phyloP scores from a whole-genome alignment of 345 rosid species.

The Pelargonium nanum region DNA sequence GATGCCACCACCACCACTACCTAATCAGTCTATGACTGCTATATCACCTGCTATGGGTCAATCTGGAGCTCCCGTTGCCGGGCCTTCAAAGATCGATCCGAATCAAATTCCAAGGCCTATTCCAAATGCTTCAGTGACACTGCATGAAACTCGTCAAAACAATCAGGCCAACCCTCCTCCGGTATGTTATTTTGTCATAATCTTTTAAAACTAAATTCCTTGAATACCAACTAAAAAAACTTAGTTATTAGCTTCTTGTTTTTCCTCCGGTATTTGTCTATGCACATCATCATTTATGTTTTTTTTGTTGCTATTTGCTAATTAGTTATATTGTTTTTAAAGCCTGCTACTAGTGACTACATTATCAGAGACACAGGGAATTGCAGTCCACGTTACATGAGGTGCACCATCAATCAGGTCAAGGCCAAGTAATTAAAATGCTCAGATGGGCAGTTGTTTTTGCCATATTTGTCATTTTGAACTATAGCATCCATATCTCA shows the following conservation, averaged over 20 bases:
- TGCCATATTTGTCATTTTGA: neutral
- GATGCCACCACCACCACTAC: constrained; percentile 54
- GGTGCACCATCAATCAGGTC: constrained; percentile 98
- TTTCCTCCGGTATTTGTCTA: neutral
- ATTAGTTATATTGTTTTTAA: constrained; percentile 13
- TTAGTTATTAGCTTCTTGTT: neutral
- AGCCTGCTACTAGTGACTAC: constrained; percentile 92
- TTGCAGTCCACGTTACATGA: constrained; percentile 97
- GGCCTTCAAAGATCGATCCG: constrained; percentile 81
- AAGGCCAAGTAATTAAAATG: neutral
- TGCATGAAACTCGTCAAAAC: constrained; percentile 77
- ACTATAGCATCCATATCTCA: neutral
- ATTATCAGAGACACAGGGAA: constrained; percentile 81
- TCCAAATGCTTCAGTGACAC: constrained; percentile 47
- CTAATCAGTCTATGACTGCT: constrained; percentile 72
- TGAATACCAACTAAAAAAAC: neutral
- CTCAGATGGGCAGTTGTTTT: neutral
- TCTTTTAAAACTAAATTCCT: neutral
- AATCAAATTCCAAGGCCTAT: constrained; percentile 93
- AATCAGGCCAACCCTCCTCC: constrained; percentile 92
- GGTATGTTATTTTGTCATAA: constrained; percentile 29
- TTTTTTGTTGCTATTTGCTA: constrained; percentile 7
- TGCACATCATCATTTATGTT: too few species aligned
- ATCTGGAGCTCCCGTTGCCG: constrained; percentile 56
- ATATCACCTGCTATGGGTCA: constrained; percentile 73